A percentile compares a stretch with the other conserved stretches of the same genome.
phyloP scores from a whole-genome alignment of 2,329 filamentous ascomycete species.

The Penicillium decumbens region DNA sequence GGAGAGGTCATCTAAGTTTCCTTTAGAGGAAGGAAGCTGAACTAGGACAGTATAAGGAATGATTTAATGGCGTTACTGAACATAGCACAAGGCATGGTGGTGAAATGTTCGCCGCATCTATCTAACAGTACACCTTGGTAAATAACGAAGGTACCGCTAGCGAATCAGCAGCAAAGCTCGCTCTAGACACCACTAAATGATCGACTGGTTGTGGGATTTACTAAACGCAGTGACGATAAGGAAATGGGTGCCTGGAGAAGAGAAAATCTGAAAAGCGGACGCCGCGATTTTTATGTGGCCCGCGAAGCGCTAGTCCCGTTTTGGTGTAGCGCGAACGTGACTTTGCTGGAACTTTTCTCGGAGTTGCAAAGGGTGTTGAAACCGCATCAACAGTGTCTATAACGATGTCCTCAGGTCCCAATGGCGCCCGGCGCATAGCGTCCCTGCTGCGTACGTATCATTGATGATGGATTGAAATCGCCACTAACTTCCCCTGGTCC shows the following conservation, averaged over 20 bases:
- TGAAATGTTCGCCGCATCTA: constrained; percentile 79
- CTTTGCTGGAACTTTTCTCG: constrained; percentile 38
- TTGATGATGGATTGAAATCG: constrained; percentile 10
- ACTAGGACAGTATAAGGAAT: not conserved
- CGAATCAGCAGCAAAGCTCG: constrained; percentile 79
- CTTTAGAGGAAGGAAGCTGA: not conserved
- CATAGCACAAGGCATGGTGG: not conserved
- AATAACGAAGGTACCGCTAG: constrained; percentile 81
- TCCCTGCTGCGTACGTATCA: constrained; percentile 36
- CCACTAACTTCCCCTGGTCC: constrained; percentile 8
- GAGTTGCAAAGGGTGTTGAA: constrained; percentile 17
- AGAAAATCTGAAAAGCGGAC: constrained; percentile 33
- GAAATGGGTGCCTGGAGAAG: constrained; percentile 64
- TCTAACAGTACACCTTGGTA: constrained; percentile 87
- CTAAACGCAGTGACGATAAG: constrained; percentile 88
- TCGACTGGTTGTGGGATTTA: constrained; percentile 70
- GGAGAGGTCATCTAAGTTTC: not conserved
- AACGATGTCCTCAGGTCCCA: constrained; percentile 38
- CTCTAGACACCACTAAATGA: constrained; percentile 91
- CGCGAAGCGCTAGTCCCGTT: constrained; percentile 21
- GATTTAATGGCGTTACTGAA: too few species aligned
- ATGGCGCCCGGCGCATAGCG: constrained; percentile 40
- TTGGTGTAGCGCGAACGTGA: constrained; percentile 33
- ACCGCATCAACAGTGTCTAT: constrained; percentile 14
- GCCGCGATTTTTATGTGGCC: constrained; percentile 26